phyloP scores from a whole-genome alignment of 768 basidiomycete genomes.

The Amyloporia xantha region DNA sequence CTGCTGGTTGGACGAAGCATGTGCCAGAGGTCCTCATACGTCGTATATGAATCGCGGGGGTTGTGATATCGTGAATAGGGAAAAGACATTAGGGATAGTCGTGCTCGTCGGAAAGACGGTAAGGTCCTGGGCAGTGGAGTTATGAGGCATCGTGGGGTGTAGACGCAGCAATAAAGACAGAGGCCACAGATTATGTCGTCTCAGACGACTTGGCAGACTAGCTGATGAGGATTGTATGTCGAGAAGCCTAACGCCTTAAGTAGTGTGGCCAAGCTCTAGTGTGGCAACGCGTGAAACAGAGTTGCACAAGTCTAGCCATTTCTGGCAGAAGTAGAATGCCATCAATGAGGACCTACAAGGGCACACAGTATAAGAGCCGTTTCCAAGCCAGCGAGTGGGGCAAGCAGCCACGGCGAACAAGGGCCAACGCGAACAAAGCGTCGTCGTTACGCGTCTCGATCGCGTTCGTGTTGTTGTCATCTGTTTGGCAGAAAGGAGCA shows the following conservation, averaged over 20 bases:
- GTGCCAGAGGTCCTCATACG: conserved; percentile 17
- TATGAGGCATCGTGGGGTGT: conserved; percentile 10
- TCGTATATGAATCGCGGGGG: conserved; percentile 14
- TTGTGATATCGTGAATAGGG: conserved; percentile 12
- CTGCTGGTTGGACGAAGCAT: conserved; percentile 13
- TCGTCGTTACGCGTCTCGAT: neutral
- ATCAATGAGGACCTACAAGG: neutral
- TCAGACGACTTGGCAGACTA: neutral
- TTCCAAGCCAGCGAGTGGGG: neutral
- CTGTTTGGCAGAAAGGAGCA: neutral
- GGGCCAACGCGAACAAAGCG: neutral
- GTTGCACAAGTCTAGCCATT: neutral
- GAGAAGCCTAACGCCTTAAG: neutral
- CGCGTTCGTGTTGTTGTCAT: neutral
- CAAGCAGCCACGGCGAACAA: neutral
- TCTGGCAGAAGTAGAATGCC: neutral
- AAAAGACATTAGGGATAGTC: conserved; percentile 11
- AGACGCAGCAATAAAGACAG: neutral
- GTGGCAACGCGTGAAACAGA: neutral
- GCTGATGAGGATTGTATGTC: neutral
- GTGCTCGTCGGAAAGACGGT: conserved; percentile 9
- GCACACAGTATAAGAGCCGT: neutral
- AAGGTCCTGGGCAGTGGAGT: conserved; percentile 5
- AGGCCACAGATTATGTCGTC: neutral
- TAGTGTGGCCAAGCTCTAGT: neutral